Base-by-base conservation (phyloP, 768 basidiomycete genomes). In the Tephrocybe sp. region DNA sequence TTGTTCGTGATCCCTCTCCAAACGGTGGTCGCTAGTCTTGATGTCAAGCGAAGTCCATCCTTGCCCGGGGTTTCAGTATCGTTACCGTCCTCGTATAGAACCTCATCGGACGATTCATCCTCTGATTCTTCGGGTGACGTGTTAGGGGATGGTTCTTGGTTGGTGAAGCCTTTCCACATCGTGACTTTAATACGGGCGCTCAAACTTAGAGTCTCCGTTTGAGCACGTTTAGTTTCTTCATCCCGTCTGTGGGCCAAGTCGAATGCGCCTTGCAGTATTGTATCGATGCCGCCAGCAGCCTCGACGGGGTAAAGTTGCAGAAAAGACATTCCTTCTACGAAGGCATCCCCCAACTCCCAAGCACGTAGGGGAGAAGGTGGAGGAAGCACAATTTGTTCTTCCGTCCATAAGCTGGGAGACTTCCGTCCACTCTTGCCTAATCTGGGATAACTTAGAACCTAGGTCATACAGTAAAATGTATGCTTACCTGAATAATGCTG, bases 1-100 rank as follows among this genome's bases (percentile, higher is more conserved):
- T 85, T 83, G 57, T 88, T 89, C 3, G 86, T 87, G 56, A 89
- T 82, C 3, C 87, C 88, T 60, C 78, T 76, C 87, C 87, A 89
- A 18, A 89, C 76, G n/a, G 78, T 80, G 49, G 69, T 79, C 8
- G 85, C 80, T 12, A 87, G 61, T 27, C 79, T 73, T 34, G 80
- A 73, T 5, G 78, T 76, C 44, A 84, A 52, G 11, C 76, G 72
- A 18, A 58, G 24, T 28, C 42, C 42, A 5, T 47, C 56, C 44
- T 52, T 55, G 44, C 62, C 43, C 19, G 64, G 66, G 0, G 68
- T 73, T 60, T 79, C 76, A 4, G 77, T 78, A 44, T 76, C 72
- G 47, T 75, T 71, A 15, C 75, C 71, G 6, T 76, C 74, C 16
- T 72, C 74, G 12, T 60, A 52, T 24, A 55, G 48, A 40, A 53